Percentiles rank a stretch among this genome's conserved stretches.
phyloP scores from a whole-genome alignment of 1,139 yeast genomes.

The Meyerozyma carpophila region DNA sequence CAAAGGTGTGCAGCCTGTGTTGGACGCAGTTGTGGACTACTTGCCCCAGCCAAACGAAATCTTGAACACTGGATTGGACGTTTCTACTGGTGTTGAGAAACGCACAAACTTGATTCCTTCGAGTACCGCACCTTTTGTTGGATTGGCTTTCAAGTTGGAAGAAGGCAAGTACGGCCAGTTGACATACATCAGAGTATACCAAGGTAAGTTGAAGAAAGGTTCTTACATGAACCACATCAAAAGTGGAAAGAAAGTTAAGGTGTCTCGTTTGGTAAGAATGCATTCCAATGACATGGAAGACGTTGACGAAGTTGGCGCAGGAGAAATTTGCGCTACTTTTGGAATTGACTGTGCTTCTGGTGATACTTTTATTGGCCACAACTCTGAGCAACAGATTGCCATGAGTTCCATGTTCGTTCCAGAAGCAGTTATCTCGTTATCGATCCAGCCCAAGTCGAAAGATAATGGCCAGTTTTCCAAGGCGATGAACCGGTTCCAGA shows the following conservation, averaged over 20 bases:
- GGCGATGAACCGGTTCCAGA: slow-evolving; percentile 95
- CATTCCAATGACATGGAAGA: slow-evolving; percentile 99
- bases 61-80: slow-evolving; percentile 82
- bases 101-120: slow-evolving; percentile 76
- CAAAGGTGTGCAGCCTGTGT: slow-evolving; percentile 89
- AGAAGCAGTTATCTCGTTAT: slow-evolving; percentile 92
- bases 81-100: slow-evolving; percentile 52
- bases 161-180: slow-evolving; percentile 98
- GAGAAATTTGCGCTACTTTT: slow-evolving; percentile 98
- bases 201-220: slow-evolving; percentile 91
- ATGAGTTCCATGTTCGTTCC: slow-evolving; percentile 99
- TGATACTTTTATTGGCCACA: slow-evolving; percentile 79
- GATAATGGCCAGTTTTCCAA: slow-evolving; percentile 85
- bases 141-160: slow-evolving; percentile 94
- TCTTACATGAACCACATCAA: slow-evolving; percentile 83
- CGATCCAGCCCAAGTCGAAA: slow-evolving; percentile 82
- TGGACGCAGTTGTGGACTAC: slow-evolving; percentile 94
- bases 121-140: slow-evolving; percentile 77
- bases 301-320: slow-evolving; percentile 91
- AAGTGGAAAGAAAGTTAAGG: slow-evolving; percentile 89
- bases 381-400: slow-evolving; percentile 70
- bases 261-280: slow-evolving; percentile 96
- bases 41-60: slow-evolving; percentile 94
- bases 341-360: slow-evolving; percentile 99
- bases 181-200: slow-evolving; percentile 94